A percentile compares a stretch with the other conserved stretches of the same genome.
phyloP scores from a whole-genome alignment of 331 rosid species.

The Dryas integrifolia region DNA sequence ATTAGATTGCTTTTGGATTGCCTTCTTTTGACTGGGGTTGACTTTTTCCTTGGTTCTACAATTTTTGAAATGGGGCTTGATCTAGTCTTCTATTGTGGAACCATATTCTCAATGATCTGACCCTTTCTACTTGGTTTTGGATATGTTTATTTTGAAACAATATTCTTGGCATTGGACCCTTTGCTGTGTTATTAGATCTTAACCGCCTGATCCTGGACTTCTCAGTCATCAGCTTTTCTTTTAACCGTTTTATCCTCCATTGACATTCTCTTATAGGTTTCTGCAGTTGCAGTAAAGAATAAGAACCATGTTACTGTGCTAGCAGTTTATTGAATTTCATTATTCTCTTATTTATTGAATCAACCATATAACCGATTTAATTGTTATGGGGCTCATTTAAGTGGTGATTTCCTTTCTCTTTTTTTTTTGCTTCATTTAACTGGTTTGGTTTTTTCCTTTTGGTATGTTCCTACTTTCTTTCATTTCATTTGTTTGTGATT shows the following conservation, averaged over 20 bases:
- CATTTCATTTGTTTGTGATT: background rate
- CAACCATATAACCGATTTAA: background rate
- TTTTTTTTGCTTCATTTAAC: too few relatives aligned
- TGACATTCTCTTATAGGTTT: background rate
- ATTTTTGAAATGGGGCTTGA: slow-evolving; percentile 18
- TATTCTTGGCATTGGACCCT: background rate
- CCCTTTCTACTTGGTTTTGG: slow-evolving; percentile 10
- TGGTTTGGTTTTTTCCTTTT: background rate
- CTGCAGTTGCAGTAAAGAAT: background rate
- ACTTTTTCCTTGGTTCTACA: slow-evolving; percentile 22
- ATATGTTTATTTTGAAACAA: background rate
- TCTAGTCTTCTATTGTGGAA: slow-evolving; percentile 17
- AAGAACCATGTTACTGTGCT: too few relatives aligned
- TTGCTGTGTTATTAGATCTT: background rate
- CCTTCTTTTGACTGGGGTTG: slow-evolving; percentile 39
- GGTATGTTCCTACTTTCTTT: background rate
- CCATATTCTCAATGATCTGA: slow-evolving; percentile 20
- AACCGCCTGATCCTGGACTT: background rate
- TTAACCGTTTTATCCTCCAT: background rate
- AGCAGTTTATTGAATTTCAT: background rate
- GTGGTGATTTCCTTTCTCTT: too few relatives aligned
- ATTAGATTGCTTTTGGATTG: background rate
- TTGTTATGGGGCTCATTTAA: too few relatives aligned
- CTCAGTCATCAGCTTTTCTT: background rate
- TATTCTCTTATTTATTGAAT: background rate